These are phyloP conservation scores for Entomortierella lignicola DNA, from an alignment of 192 early-diverging fungal species.

Conservation along the genomic window DNA sequence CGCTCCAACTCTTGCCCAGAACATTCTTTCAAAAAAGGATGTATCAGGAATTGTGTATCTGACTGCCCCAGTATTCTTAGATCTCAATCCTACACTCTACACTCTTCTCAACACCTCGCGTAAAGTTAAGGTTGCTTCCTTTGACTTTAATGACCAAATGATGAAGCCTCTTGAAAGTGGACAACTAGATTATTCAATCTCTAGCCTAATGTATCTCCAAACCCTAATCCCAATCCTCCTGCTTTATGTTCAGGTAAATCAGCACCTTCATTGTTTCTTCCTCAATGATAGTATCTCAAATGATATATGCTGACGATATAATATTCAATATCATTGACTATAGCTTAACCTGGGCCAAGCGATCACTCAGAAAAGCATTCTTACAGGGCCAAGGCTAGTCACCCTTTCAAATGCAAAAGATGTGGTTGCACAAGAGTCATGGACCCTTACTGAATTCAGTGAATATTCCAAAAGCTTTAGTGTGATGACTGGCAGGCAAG, in stretches of 20 bases:
- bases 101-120: conserved; percentile 23
- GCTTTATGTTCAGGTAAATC: conserved; percentile 38
- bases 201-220: conserved; percentile 36
- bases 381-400: conserved; percentile 36
- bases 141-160: conserved; percentile 31
- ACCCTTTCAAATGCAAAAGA: conserved; percentile 20
- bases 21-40: not conserved
- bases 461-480: conserved; percentile 1
- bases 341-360: conserved; percentile 35
- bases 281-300: too few species aligned
- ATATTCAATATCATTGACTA: not conserved
- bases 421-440: conserved; percentile 31
- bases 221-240: conserved; percentile 23
- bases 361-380: conserved; percentile 21
- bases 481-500: conserved; percentile 44
- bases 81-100: not conserved
- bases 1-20: not conserved
- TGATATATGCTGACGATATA: too few species aligned
- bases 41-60: conserved; percentile 37
- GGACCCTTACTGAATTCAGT: not conserved
- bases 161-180: not conserved
- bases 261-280: too few species aligned
- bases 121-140: conserved; percentile 26
- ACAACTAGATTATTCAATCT: conserved; percentile 30
- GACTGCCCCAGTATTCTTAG: conserved; percentile 8